Percentiles rank a stretch among this genome's conserved stretches.
Evolutionary conservation across 2,329 filamentous ascomycete species (phyloP).

Genomic region (Aspergillus bombycis): DNA sequence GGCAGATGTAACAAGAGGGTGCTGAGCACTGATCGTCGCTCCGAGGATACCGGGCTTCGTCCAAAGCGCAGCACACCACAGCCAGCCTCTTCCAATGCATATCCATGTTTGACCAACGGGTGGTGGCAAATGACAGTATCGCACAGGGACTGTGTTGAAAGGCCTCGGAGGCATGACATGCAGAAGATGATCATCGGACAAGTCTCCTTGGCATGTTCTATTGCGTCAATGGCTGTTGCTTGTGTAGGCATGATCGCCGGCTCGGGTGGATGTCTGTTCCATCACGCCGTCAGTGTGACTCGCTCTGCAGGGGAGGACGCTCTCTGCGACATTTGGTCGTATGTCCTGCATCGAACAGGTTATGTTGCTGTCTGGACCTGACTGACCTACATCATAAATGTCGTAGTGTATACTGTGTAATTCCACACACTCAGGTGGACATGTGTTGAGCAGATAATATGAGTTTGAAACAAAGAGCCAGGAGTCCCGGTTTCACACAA

Average conservation of each 20-base stretch:
- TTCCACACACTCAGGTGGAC: rapidly evolving
- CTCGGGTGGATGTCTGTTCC: background rate
- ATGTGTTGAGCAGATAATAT: no score
- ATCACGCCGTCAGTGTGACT: background rate
- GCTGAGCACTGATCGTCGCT: background rate
- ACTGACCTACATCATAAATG: no score
- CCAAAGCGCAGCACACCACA: no score
- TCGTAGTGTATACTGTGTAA: no score
- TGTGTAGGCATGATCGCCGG: background rate
- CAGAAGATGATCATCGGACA: background rate
- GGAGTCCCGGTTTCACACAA: no score
- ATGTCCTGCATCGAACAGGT: background rate
- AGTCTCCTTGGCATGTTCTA: background rate
- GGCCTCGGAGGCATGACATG: background rate
- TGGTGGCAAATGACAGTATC: background rate
- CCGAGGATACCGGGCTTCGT: no score
- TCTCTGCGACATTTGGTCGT: background rate
- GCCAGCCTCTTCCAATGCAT: background rate
- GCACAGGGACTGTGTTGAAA: no score
- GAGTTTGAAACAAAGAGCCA: no score
- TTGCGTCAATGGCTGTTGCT: background rate
- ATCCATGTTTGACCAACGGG: background rate
- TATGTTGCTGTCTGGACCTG: background rate
- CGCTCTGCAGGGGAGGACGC: background rate
- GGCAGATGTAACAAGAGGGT: background rate